These are phyloP conservation scores for Alectoria sarmentosa DNA, from an alignment of 495 filamentous ascomycete species.

Conservation along the genomic window DNA sequence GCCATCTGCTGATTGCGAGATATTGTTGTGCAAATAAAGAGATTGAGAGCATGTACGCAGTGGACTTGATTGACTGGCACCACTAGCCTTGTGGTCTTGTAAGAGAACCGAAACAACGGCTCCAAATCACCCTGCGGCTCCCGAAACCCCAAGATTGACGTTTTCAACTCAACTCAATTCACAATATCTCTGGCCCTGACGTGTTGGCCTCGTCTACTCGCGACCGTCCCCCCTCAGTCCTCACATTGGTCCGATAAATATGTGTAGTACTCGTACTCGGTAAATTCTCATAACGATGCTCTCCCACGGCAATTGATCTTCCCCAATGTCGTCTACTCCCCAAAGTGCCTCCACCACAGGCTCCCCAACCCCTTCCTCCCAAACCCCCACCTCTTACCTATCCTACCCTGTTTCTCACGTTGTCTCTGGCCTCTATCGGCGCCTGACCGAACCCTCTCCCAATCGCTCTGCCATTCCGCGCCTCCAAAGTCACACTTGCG, in stretches of 20 bases:
- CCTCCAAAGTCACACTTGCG: constrained; percentile 26
- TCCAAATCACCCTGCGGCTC: background rate
- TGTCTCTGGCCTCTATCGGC: constrained; percentile 46
- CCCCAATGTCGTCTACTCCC: constrained; percentile 8
- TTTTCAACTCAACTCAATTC: background rate
- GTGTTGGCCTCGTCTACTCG: background rate
- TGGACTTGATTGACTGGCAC: too few relatives aligned
- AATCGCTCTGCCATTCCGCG: constrained; percentile 19
- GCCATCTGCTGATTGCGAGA: too few relatives aligned
- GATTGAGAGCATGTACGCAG: too few relatives aligned
- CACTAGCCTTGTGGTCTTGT: too few relatives aligned
- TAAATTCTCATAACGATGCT: background rate
- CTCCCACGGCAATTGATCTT: background rate
- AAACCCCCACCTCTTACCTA: constrained; percentile 43
- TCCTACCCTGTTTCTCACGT: constrained; percentile 50
- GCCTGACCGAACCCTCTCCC: constrained; percentile 40
- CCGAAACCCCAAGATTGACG: background rate
- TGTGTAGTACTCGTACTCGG: too few relatives aligned
- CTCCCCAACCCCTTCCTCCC: constrained; percentile 20
- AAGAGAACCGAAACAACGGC: background rate
- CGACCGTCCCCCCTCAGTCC: background rate
- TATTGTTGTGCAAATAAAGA: too few relatives aligned
- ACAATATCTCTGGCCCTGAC: too few relatives aligned
- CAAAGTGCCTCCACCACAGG: constrained; percentile 17
- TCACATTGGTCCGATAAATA: background rate